Conservation (phyloP, 2,329 filamentous ascomycete genomes). For the Apiospora rasikravindrae region DNA sequence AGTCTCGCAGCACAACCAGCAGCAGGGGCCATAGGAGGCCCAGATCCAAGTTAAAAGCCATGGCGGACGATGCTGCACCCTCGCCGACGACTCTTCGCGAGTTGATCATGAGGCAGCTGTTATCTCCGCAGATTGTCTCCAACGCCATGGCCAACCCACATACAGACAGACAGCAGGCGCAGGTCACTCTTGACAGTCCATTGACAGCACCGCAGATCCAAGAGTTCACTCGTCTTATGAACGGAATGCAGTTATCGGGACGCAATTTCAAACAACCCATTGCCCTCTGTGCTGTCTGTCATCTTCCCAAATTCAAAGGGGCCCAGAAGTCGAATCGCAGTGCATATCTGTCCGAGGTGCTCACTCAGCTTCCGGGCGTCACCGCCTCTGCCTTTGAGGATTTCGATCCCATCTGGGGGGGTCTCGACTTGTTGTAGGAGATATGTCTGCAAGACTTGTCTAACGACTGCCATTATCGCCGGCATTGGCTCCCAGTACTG, state of each 20-base stretch:
- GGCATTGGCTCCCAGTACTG: slow-evolving; percentile 24
- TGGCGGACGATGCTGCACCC: slow-evolving; percentile 17
- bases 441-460: slow-evolving; percentile 25
- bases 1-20: neutral
- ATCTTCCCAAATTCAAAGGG: slow-evolving; percentile 25
- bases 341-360: slow-evolving; percentile 24
- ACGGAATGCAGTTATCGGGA: slow-evolving; percentile 21
- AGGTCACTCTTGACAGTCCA: slow-evolving; percentile 23
- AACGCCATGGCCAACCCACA: neutral
- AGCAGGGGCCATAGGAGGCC: neutral
- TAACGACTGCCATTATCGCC: slow-evolving; percentile 22
- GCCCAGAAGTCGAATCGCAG: slow-evolving; percentile 16
- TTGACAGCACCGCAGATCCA: slow-evolving; percentile 23
- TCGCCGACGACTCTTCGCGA: slow-evolving; percentile 22
- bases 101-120: slow-evolving; percentile 23
- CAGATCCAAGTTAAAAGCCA: neutral
- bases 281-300: slow-evolving; percentile 25
- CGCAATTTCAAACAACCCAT: slow-evolving; percentile 22
- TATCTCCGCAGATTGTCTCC: slow-evolving; percentile 22
- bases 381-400: slow-evolving; percentile 22
- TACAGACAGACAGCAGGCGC: neutral
- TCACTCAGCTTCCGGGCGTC: slow-evolving; percentile 22
- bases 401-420: slow-evolving; percentile 22
- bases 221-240: slow-evolving; percentile 23
- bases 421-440: slow-evolving; percentile 23